Base-by-base conservation (phyloP, 768 basidiomycete genomes). In the Glaciozyma martinii region DNA sequence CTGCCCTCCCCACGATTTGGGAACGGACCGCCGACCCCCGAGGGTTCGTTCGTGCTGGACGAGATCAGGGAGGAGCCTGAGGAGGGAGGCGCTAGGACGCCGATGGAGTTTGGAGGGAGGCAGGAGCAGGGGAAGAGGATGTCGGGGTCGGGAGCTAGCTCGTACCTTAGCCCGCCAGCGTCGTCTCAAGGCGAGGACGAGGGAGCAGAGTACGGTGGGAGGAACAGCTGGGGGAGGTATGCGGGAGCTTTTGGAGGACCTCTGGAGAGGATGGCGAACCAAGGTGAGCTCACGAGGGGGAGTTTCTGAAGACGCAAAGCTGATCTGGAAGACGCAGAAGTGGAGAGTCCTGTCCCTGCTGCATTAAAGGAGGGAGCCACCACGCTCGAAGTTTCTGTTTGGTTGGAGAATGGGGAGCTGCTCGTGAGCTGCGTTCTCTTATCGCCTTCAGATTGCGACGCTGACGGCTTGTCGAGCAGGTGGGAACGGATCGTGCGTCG, bases 401-500 rank as follows among this genome's bases (percentile, higher is more conserved):
- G 54, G 59, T 59, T 69, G 21, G 59, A 58, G 5, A 60, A 69
- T 27, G 64, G 61, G 1, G 68, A 69, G 29, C 37, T 69, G 0
- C 61, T 69, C 56, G 68, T 69, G 15, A n/a, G 59, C 21, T 21
- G 13, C 19, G 2, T 25, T 13, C 25, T 7, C 32, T 37, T 15
- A 8, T 33, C 3, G 32, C 47, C 21, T 25, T 1, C 19, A 0
- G n/a, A 8, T 18, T 27, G 3, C 15, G 37, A 18, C 42, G 10
- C 50, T 64, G 55, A 60, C 60, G 6, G 23, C 5, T 25, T 4
- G 6, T 19, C 49, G 1, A 5, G 2, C 62, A 69, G 68, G 63
- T 69, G 29, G 68, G 56, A 0, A 4, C 42, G 0, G 30, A 40
- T 1, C 42, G 50, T 3, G 2, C 40, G 8, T 9, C 42, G 6